phyloP scores from a whole-genome alignment of 441 rosid species.

The Cnidoscolus chayamansa region DNA sequence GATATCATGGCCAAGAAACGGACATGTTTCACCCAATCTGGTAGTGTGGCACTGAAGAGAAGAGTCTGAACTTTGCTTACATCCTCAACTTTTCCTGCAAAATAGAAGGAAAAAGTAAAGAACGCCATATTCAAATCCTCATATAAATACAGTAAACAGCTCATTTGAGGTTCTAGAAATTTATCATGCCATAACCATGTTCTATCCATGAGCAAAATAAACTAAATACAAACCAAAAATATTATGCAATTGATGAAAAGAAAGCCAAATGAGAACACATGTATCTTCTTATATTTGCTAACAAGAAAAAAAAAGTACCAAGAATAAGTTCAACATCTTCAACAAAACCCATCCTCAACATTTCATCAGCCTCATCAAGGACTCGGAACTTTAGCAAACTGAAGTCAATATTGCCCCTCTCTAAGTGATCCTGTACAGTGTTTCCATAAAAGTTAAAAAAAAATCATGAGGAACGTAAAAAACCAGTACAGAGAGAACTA shows the following conservation, averaged over 20 bases:
- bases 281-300: not conserved
- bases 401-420: conserved; percentile 63
- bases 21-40: conserved; percentile 84
- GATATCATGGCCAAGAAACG: conserved; percentile 28
- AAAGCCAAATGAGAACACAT: not conserved
- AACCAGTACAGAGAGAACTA: not conserved
- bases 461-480: not conserved
- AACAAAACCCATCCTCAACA: conserved; percentile 95
- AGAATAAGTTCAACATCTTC: conserved; percentile 93
- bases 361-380: conserved; percentile 98
- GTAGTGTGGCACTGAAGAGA: conserved; percentile 96
- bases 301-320: conserved; percentile 33
- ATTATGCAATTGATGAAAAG: not conserved
- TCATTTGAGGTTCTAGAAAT: not conserved
- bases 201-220: not conserved
- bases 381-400: conserved; percentile 74
- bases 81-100: conserved; percentile 82
- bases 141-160: too few relatives aligned
- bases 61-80: conserved; percentile 87
- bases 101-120: conserved; percentile 12
- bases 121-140: not conserved
- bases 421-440: conserved; percentile 67
- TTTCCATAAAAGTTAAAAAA: not conserved
- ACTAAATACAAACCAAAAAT: not conserved
- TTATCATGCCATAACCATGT: not conserved